Base-by-base conservation (phyloP, 257 asterid species). In the Schizonepeta tenuifolia region DNA sequence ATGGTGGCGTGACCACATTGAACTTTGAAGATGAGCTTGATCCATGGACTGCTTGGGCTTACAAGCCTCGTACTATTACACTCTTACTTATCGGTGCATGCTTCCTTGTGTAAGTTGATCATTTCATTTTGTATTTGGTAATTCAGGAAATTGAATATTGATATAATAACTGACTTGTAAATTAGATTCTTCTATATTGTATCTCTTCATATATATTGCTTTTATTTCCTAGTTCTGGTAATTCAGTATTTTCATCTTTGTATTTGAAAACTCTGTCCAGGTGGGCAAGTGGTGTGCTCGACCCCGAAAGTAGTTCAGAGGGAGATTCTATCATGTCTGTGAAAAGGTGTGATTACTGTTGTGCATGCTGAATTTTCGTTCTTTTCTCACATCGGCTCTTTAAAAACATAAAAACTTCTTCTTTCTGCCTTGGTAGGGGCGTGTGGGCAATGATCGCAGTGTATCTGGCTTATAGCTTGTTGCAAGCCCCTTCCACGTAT, bases 1-100 rank as follows among this genome's bases (percentile, higher is more conserved):
- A 94, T 81, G 96, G 99, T 24, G 81, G 79, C 44, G 74, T 18
- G 38, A 66, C 71, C 76, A 40, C 78, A 38, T 73, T 77, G 49
- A 76, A 55, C 77, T 24, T 79, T 17, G 92, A 88, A 69, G 95
- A 85, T 67, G 98, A 85, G 77, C 86, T 85, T 78, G 99, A 94
- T 77, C 99, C 97, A 18, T 94, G 97, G 99, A 94, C 96, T 13
- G 97, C 97, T 59, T 94, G 97, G 97, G 97, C 97, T 18, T 94
- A 88, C 86, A 91, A 83, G 80, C 99, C 99, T 53, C 96, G 84
- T 43, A 94, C 99, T 9, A 78, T 91, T 67, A 86, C 97, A 20
- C 79, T 91, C 75, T 79, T 94, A 64, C 84, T 94, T 56, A 79
- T 94, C 75, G 99, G 99, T 75, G 96, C 98, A 79, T 88, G 97